Base-by-base conservation (phyloP, 2,329 filamentous ascomycete species). In the Calonectria hawksworthii region DNA sequence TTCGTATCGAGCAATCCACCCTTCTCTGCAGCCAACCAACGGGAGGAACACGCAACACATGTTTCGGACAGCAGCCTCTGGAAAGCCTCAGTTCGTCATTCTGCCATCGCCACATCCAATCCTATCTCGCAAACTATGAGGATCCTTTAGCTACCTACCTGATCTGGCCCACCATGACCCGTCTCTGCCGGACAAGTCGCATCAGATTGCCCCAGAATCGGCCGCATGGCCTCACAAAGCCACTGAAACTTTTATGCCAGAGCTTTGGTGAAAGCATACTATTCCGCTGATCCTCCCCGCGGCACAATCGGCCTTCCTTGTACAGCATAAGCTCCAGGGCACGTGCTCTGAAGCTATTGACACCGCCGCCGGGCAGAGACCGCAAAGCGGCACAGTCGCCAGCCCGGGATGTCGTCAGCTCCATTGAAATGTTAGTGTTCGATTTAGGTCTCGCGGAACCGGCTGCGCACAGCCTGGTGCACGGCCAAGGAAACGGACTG, bases 331-430 rank as follows among this genome's bases (percentile, higher is more conserved):
- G 69, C 72, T 72, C 73, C 75, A 77, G 71, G 75, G 77, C 76
- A 77, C 74, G 78, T 81, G 80, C 78, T 73, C 67, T 76, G 77
- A 80, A 77, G 79, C 80, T 81, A 81, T 81, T 78, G 75, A 81
- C 75, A 81, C 72, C 78, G 74, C 79, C 75, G 75, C 77, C 76
- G 76, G 65, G 80, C 78, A 79, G 68, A 80, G 78, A 69, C 78
- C 80, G 73, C 68, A 70, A 23, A 47, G 75, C 75, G 79, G 78
- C 70, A 74, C 68, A 75, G 70, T 74, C 74, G 72, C 73, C 68
- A 74, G 74, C 41, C 73, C 68, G 73, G 78, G 75, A 79, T 78
- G 70, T 74, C 75, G 68, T 75, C 78, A 79, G 74, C 74, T 81
- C 77, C 71, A 74, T 79, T 65, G 38, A 41, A 59, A 52, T 73